phyloP scores from a whole-genome alignment of 768 basidiomycete species.

The Hysterangium stoloniferum region DNA sequence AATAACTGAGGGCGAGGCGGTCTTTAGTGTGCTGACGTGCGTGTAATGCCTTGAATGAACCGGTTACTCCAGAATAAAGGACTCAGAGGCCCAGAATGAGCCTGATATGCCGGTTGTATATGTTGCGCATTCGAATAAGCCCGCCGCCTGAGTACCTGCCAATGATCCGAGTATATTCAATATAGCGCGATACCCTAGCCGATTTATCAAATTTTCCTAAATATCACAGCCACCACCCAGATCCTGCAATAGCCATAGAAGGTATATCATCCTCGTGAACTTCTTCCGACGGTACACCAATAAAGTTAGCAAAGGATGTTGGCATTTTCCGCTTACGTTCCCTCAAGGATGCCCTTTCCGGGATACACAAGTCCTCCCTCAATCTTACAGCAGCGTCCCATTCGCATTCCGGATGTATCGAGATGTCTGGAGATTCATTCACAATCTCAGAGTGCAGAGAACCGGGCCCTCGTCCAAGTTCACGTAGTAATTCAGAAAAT shows the following conservation, averaged over 20 bases:
- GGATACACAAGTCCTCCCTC: slow-evolving; percentile 21
- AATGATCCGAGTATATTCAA: slow-evolving; percentile 23
- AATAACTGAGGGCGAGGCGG: slow-evolving; percentile 21
- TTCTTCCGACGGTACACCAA: slow-evolving; percentile 20
- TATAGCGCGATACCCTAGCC: slow-evolving; percentile 23
- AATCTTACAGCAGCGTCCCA: slow-evolving; percentile 25
- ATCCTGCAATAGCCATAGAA: slow-evolving; percentile 23
- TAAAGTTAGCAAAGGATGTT: slow-evolving; percentile 19
- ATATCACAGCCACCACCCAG: slow-evolving; percentile 21
- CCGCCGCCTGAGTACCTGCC: slow-evolving; percentile 17
- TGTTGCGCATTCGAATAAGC: slow-evolving; percentile 21
- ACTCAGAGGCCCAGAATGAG: slow-evolving; percentile 23
- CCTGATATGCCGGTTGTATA: slow-evolving; percentile 24
- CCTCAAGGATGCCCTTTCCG: slow-evolving; percentile 22
- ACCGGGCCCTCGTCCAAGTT: slow-evolving; percentile 17
- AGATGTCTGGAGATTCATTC: slow-evolving; percentile 15
- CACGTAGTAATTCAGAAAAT: slow-evolving; percentile 16
- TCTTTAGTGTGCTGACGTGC: slow-evolving; percentile 18
- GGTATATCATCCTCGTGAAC: slow-evolving; percentile 25
- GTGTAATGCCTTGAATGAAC: slow-evolving; percentile 12
- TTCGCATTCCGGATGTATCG: slow-evolving; percentile 21
- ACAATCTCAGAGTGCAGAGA: slow-evolving; percentile 20
- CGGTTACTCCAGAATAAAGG: slow-evolving; percentile 22
- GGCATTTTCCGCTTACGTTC: slow-evolving; percentile 20
- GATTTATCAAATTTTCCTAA: neutral